Base-by-base conservation (phyloP, 2,329 filamentous ascomycete species). In the Pseudocercospora musae region DNA sequence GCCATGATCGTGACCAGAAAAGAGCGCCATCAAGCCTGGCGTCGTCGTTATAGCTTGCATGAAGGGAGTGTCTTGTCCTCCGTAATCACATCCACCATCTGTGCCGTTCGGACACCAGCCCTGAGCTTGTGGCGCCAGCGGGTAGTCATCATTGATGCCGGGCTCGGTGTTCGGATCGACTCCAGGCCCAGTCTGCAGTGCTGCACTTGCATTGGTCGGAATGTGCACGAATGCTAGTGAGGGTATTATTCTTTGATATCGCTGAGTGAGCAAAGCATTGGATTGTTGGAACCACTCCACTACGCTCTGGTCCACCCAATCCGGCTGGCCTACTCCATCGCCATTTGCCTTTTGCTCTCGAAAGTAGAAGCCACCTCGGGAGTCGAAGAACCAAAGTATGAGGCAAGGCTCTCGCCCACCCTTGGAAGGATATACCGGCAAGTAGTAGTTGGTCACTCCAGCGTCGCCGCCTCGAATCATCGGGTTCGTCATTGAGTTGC, bases 331-430 rank as follows among this genome's bases (percentile, higher is more conserved):
- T 13, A 76, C 68, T 10, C 68, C 63, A 10, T 71, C 61, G 18
- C 72, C 72, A 3, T 67, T 56, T 27, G 72, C 61, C 1, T 67
- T 68, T 20, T 81, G 66, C 52, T 77, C 80, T 68, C 81, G 85
- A 54, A 79, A 77, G 57, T 78, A 78, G 7, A 87, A 87, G 37
- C 87, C 87, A 54, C 67, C 67, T 25, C 84, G 80, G 59, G 81
- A 84, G 69, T 91, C 89, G 68, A 92, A 90, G 76, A 91, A 91
- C 87, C 88, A 92, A 1, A 92, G 77, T 0, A 91, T 69, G 7
- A 80, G 69, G 7, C 70, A 67, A 6, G 84, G 82, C 0, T 54
- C 46, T 4, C 68, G 59, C 62, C 80, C 78, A 69, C 82, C 82
- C 20, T 65, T 61, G 50, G 71, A 63, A 10, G 75, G 71, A 68